Base-by-base conservation (phyloP, 768 basidiomycete genomes). In the Leccinum olivaceopallidum region DNA sequence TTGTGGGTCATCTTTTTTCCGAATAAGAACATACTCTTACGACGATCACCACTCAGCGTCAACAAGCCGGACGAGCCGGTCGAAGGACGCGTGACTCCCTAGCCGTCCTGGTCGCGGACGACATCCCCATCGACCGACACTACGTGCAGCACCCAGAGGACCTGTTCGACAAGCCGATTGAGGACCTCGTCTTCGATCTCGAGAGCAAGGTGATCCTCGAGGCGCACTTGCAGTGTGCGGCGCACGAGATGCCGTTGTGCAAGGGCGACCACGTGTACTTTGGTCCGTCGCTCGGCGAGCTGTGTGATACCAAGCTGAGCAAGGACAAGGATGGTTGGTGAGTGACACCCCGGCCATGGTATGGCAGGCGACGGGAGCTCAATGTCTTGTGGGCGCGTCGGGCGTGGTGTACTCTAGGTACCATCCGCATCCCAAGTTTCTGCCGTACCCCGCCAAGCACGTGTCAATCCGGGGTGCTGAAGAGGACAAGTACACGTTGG, bases 1-100 rank as follows among this genome's bases (percentile, higher is more conserved):
- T 94, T 60, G 92, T 94, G 60, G 67, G 84, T 74, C 37, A 16
- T 59, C 39, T 14, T 9, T 3, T 13, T 3, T 13, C 4, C 9
- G 53, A 30, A 2, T n/a, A 18, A 18, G 47, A 53, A 16, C 6
- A 2, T 53, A n/a, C 44, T 8, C 32, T 42, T 14, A 28, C 36
- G 20, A 57, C 44, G 34, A 26, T 20, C 28, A 16, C 20, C 34
- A 34, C 24, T 4, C 65, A 94, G 92, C 81, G 89, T 44, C 94
- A 96, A 78, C 93, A 96, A 83, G 86, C 89, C 14, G 94, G 94
- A 30, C 81, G 94, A 65, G 94, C 92, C 10, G 94, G 94, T 1
- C 85, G 94, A 51, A 79, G 94, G 56, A 79, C 87, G 56, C 85
- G 85, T 26, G 94, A 95, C 68, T 87, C 92, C 24, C 79, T 96